phyloP scores from a whole-genome alignment of 1,284 basidiomycete species.

The Salmacisia buchloeana region DNA sequence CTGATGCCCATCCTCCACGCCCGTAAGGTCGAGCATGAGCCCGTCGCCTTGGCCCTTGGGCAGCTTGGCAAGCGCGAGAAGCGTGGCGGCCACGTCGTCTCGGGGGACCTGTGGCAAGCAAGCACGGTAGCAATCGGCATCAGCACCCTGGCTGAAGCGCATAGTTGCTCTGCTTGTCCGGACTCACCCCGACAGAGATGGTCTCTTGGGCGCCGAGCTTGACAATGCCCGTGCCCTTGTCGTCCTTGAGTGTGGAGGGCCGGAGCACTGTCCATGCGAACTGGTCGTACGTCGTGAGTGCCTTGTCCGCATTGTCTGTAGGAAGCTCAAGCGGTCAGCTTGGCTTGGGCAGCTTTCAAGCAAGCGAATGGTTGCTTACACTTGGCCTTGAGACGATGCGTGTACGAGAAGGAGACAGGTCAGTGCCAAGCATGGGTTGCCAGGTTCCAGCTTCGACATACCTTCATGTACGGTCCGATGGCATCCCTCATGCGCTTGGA shows the following conservation, averaged over 20 bases:
- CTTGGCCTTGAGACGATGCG: not conserved
- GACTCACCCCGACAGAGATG: conserved; percentile 16
- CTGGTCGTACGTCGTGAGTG: conserved; percentile 58
- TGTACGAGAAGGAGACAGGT: not conserved
- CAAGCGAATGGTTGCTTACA: too few species aligned
- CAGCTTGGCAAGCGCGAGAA: conserved; percentile 58
- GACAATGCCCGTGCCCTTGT: conserved; percentile 40
- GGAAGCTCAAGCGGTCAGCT: not conserved
- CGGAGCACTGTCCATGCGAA: conserved; percentile 70
- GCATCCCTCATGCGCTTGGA: conserved; percentile 45
- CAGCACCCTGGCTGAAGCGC: too few species aligned
- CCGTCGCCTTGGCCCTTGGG: conserved; percentile 58
- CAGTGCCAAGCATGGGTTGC: too few species aligned
- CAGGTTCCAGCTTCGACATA: too few species aligned
- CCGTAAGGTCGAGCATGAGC: conserved; percentile 62
- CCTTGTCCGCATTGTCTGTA: conserved; percentile 64
- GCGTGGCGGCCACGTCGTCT: conserved; percentile 62
- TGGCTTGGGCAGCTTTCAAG: too few species aligned
- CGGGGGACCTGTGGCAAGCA: conserved; percentile 47
- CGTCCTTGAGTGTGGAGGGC: conserved; percentile 61
- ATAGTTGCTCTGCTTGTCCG: too few species aligned
- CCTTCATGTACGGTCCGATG: conserved; percentile 34
- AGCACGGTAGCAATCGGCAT: conserved; percentile 26
- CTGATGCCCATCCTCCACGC: conserved; percentile 57
- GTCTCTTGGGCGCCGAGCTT: conserved; percentile 24